These are phyloP conservation scores for Verticillium alfalfae DNA, from an alignment of 2,329 filamentous ascomycete genomes.

Conservation along the genomic window DNA sequence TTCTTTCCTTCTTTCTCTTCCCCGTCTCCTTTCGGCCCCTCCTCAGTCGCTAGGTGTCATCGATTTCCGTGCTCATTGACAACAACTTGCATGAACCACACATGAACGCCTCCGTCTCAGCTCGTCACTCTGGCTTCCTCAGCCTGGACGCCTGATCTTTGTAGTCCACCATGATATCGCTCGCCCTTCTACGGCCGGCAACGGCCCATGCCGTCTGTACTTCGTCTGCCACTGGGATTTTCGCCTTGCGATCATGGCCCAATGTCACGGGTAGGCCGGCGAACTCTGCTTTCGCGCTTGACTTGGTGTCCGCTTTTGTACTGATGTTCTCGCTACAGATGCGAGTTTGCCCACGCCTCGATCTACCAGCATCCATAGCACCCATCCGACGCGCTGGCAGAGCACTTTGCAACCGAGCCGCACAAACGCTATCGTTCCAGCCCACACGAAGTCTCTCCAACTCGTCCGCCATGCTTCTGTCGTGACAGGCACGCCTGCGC, in stretches of 20 bases:
- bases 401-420: slow-evolving; percentile 13
- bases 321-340: slow-evolving; percentile 1
- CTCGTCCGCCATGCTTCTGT: slow-evolving; percentile 33
- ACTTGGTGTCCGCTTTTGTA: not conserved
- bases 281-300: not conserved
- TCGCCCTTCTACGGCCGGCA: slow-evolving; percentile 7
- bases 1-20: not conserved
- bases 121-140: slow-evolving; percentile 5
- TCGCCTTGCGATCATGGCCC: slow-evolving; percentile 6
- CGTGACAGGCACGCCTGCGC: slow-evolving; percentile 14
- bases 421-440: slow-evolving; percentile 19
- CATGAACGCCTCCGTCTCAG: not conserved
- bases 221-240: slow-evolving; percentile 2
- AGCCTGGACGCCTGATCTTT: slow-evolving; percentile 5
- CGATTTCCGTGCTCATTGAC: not conserved
- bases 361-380: not conserved
- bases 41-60: not conserved
- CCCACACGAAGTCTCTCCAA: slow-evolving; percentile 24
- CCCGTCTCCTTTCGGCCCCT: not conserved
- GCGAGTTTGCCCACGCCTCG: not conserved
- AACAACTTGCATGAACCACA: not conserved
- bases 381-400: slow-evolving; percentile 28
- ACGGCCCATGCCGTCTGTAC: slow-evolving; percentile 7
- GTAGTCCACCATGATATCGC: slow-evolving; percentile 7
- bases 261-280: slow-evolving; percentile 3